Conservation (phyloP, 106 monocot genomes). For the Chionographis japonica region DNA sequence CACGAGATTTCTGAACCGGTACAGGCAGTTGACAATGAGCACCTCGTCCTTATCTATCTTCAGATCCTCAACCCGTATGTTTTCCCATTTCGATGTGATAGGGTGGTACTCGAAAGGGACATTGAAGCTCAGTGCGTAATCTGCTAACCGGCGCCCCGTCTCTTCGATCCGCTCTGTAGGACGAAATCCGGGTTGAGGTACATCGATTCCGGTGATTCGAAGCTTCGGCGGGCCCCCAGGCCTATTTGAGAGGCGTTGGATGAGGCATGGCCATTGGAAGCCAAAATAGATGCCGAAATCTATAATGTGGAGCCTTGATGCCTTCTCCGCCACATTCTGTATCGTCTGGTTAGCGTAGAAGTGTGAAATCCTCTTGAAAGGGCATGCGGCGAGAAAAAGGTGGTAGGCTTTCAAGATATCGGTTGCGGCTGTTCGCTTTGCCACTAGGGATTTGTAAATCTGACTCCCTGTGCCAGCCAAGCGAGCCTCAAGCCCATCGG, state of each 20-base stretch:
- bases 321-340: constrained; percentile 29
- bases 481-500: constrained; percentile 45
- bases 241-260: constrained; percentile 25
- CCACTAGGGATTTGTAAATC: constrained; percentile 23
- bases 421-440: constrained; percentile 14
- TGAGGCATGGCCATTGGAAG: constrained; percentile 72
- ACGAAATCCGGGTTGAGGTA: constrained; percentile 68
- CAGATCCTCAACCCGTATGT: constrained; percentile 39
- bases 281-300: constrained; percentile 71
- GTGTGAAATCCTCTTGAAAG: constrained; percentile 34
- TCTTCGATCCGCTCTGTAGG: constrained; percentile 60
- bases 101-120: constrained; percentile 57
- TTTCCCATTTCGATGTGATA: constrained; percentile 51
- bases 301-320: constrained; percentile 48
- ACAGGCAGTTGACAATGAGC: constrained; percentile 52
- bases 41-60: constrained; percentile 47
- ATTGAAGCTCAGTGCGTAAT: constrained; percentile 49
- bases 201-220: constrained; percentile 76
- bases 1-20: constrained; percentile 27
- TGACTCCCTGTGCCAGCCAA: constrained; percentile 45
- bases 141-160: constrained; percentile 47
- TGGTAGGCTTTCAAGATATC: constrained; percentile 39
- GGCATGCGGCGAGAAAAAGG: constrained; percentile 34
- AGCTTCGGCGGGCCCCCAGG: constrained; percentile 48
- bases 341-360: constrained; percentile 41